A percentile compares a stretch with the other conserved stretches of the same genome.
phyloP scores from a whole-genome alignment of 1,284 basidiomycete species.

The Cutaneotrichosporon sp. region DNA sequence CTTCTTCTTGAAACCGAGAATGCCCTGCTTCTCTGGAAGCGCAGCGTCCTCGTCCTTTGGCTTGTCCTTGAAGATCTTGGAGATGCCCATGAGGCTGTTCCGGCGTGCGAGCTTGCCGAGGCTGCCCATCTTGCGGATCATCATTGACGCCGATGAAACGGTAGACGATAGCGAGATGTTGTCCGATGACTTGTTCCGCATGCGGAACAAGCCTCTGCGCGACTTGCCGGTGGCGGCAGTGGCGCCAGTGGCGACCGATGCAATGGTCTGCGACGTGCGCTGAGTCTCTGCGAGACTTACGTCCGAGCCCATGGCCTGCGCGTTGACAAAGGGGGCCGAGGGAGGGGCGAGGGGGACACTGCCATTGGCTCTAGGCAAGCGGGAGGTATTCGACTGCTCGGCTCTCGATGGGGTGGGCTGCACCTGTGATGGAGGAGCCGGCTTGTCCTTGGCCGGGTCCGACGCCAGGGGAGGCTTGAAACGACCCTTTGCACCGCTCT shows the following conservation, averaged over 20 bases:
- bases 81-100: conserved; percentile 83
- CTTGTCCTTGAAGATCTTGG: conserved; percentile 93
- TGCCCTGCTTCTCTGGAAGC: conserved; percentile 43
- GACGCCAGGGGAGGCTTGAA: conserved; percentile 64
- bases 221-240: conserved; percentile 29
- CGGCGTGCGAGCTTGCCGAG: conserved; percentile 88
- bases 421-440: conserved; percentile 1
- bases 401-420: conserved; percentile 18
- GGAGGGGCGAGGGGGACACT: conserved; percentile 29
- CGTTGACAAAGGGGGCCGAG: conserved; percentile 37
- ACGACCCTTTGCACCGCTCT: conserved; percentile 60
- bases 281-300: conserved; percentile 46
- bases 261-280: conserved; percentile 37
- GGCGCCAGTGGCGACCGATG: conserved; percentile 18
- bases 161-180: conserved; percentile 98
- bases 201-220: conserved; percentile 65
- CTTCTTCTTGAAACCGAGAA: conserved; percentile 50
- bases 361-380: conserved; percentile 11
- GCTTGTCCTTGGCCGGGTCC: conserved; percentile 35
- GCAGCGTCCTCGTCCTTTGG: conserved; percentile 60
- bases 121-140: conserved; percentile 94
- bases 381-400: conserved; percentile 11
- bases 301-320: conserved; percentile 39
- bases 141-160: conserved; percentile 90
- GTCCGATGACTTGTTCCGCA: conserved; percentile 90